phyloP scores from a whole-genome alignment of 306 rosid species.

The Vachellia collinsii region DNA sequence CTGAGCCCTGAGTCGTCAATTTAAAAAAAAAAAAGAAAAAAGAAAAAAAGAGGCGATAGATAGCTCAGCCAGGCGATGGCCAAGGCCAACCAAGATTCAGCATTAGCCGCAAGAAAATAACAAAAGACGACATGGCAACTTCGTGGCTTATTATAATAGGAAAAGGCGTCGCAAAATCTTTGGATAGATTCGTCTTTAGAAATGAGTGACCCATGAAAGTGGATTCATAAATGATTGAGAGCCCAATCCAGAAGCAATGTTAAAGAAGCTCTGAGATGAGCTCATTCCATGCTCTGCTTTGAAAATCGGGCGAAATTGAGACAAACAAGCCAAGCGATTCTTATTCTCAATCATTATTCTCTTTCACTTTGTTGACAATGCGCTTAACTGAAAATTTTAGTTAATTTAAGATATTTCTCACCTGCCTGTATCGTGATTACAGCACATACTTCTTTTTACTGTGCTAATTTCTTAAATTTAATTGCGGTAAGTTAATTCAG shows the following conservation, averaged over 20 bases:
- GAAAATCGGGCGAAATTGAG: constrained; percentile 17
- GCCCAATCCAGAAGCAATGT: neutral
- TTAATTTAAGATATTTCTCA: neutral
- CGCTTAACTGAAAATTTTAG: neutral
- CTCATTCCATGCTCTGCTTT: neutral
- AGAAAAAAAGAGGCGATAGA: neutral
- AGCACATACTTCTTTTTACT: neutral
- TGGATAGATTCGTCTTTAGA: neutral
- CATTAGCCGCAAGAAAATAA: no score
- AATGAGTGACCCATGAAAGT: neutral
- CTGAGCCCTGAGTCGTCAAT: neutral
- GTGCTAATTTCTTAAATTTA: no score
- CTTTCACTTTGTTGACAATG: neutral
- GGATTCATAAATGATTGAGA: constrained; percentile 5
- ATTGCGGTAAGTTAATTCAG: no score
- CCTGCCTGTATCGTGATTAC: neutral
- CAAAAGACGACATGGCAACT: neutral
- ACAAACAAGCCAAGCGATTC: constrained; percentile 29
- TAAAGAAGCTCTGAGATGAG: neutral
- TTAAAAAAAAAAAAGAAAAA: no score
- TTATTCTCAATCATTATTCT: constrained; percentile 6
- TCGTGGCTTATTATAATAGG: neutral
- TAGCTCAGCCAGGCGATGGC: neutral
- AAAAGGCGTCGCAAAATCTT: neutral
- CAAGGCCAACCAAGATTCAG: no score